Percentiles rank a stretch among this genome's conserved stretches.
phyloP scores from a whole-genome alignment of 257 asterid genomes.

The Forsythia viridissima region DNA sequence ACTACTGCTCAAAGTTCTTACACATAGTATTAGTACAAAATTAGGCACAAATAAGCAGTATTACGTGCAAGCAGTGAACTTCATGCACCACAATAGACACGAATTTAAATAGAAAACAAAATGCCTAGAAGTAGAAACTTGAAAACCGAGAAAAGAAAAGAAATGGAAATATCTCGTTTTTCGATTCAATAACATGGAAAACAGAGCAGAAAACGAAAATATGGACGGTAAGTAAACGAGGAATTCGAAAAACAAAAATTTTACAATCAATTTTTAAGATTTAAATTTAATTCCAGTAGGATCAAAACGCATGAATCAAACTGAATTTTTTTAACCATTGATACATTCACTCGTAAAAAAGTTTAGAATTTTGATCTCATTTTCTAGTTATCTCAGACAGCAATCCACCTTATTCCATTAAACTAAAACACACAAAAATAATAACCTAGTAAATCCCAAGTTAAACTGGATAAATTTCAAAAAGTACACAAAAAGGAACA shows the following conservation, averaged over 20 bases:
- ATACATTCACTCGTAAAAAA: neutral
- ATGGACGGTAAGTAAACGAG: neutral
- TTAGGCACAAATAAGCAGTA: no score
- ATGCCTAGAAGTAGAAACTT: neutral
- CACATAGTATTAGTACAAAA: no score
- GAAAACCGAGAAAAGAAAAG: neutral
- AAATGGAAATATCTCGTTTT: neutral
- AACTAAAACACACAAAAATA: neutral
- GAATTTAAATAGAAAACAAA: no score
- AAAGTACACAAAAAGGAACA: neutral
- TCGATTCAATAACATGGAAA: neutral
- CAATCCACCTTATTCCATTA: conserved; percentile 4
- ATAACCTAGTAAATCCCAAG: neutral
- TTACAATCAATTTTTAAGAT: neutral
- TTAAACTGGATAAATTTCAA: neutral
- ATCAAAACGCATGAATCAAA: neutral
- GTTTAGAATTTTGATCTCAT: neutral
- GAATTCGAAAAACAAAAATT: neutral
- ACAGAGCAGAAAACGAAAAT: neutral
- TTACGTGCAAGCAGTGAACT: no score
- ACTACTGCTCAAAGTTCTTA: no score
- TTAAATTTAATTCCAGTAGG: no score
- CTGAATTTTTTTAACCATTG: neutral
- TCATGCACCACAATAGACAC: no score
- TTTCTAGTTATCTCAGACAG: neutral